phyloP scores from a whole-genome alignment of 2,329 filamentous ascomycete species.

The Dryadomyces quercivorus region DNA sequence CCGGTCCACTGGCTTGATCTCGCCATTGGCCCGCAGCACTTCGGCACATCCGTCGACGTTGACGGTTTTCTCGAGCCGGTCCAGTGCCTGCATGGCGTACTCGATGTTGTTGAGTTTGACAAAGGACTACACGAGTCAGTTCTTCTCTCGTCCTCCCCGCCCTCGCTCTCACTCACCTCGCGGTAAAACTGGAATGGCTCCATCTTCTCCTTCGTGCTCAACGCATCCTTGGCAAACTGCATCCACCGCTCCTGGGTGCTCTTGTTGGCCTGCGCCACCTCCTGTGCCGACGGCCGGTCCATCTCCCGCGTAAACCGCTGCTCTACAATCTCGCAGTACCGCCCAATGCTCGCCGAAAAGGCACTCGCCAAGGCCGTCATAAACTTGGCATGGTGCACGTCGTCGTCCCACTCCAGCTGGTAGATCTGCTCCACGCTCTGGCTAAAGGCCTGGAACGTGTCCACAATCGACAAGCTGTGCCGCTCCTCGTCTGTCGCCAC shows the following conservation, averaged over 20 bases:
- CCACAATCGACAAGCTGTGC: conserved; percentile 86
- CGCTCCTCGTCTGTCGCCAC: conserved; percentile 66
- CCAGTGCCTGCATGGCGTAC: conserved; percentile 83
- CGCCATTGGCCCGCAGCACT: conserved; percentile 64
- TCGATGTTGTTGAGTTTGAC: conserved; percentile 98
- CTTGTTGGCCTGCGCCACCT: conserved; percentile 64
- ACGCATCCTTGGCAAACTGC: conserved; percentile 86
- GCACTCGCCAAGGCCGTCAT: conserved; percentile 88
- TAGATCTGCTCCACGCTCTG: conserved; percentile 81
- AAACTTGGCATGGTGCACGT: conserved; percentile 87
- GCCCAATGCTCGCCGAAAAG: conserved; percentile 68
- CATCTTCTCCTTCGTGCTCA: conserved; percentile 81
- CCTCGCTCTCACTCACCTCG: conserved; percentile 45
- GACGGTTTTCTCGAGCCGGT: conserved; percentile 78
- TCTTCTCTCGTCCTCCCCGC: no score
- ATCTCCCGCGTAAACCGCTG: conserved; percentile 80
- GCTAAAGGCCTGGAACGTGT: conserved; percentile 89
- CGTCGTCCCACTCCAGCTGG: conserved; percentile 81
- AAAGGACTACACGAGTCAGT: conserved; percentile 53
- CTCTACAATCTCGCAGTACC: conserved; percentile 87
- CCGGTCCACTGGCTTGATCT: conserved; percentile 47
- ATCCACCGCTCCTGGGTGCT: conserved; percentile 87
- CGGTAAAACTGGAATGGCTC: conserved; percentile 96
- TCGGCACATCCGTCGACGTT: conserved; percentile 85
- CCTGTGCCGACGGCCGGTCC: conserved; percentile 80